Evolutionary conservation across 1,139 yeast species (phyloP).

Genomic region (Geotrichum citri-aurantii): DNA sequence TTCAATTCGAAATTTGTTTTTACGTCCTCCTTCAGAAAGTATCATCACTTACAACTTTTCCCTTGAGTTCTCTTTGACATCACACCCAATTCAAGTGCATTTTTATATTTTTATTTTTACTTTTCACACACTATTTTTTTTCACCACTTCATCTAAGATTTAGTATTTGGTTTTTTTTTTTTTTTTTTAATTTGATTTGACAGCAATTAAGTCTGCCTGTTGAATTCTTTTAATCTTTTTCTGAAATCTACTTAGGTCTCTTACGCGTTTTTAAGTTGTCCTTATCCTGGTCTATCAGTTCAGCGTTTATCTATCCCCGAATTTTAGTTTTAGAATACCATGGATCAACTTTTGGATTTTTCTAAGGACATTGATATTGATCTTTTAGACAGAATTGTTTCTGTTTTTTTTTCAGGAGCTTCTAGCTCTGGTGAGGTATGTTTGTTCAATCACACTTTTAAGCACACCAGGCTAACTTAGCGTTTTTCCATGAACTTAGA

Average conservation of each 20-base stretch:
- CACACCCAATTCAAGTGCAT: background rate
- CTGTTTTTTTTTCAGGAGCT: conserved; percentile 76
- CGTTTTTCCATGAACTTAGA: conserved; percentile 32
- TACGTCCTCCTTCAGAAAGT: background rate
- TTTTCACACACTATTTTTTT: background rate
- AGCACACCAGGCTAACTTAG: background rate
- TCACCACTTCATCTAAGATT: background rate
- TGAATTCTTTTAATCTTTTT: background rate
- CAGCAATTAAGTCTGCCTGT: background rate
- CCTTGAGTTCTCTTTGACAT: background rate
- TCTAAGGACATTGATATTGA: conserved; percentile 74
- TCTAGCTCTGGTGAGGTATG: conserved; percentile 49
- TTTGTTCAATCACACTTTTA: background rate
- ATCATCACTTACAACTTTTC: background rate
- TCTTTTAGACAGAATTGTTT: conserved; percentile 78
- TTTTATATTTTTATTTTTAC: background rate
- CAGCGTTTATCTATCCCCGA: background rate
- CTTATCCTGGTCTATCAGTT: background rate
- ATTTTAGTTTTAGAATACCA: conserved; percentile 27
- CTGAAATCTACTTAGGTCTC: background rate
- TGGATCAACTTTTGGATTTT: conserved; percentile 89
- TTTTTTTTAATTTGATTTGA: background rate
- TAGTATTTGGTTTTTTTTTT: background rate
- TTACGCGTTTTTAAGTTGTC: background rate
- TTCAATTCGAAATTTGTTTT: background rate